Conservation (phyloP, 192 early-diverging fungal genomes). For the Fimicolochytrium jonesii region DNA sequence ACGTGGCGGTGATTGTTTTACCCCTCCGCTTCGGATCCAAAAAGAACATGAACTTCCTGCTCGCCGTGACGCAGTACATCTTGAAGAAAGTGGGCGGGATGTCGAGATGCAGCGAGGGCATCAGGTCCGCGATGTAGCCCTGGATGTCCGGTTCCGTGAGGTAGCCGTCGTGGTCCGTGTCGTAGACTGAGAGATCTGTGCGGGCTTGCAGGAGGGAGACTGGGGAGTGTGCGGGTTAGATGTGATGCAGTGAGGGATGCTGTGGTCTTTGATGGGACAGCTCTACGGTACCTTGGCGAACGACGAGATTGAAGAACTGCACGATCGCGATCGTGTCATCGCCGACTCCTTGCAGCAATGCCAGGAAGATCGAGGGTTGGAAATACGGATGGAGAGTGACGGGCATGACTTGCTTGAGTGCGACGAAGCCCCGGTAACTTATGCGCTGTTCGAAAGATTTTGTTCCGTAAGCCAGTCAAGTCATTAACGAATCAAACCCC, state of each 20-base stretch:
- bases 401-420: constrained; percentile 15
- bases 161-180: constrained; percentile 42
- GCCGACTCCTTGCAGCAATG: constrained; percentile 30
- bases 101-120: constrained; percentile 40
- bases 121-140: constrained; percentile 43
- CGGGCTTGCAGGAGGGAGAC: constrained; percentile 46
- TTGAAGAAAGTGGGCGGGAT: constrained; percentile 28
- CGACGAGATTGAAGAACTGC: constrained; percentile 43
- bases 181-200: constrained; percentile 40
- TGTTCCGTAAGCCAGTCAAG: no score
- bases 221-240: constrained; percentile 1
- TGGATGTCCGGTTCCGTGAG: constrained; percentile 46
- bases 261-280: not conserved
- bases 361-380: constrained; percentile 33
- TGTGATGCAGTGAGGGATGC: not conserved
- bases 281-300: constrained; percentile 39
- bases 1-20: no score
- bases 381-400: constrained; percentile 36
- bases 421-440: constrained; percentile 21
- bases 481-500: no score
- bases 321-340: constrained; percentile 26
- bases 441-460: constrained; percentile 18
- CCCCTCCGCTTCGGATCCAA: constrained; percentile 43
- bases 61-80: constrained; percentile 48
- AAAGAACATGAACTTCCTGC: constrained; percentile 52